A percentile compares a stretch with the other conserved stretches of the same genome.
Conservation (phyloP, 352 stramenopile genomes). For the Pythium monospermum region DNA sequence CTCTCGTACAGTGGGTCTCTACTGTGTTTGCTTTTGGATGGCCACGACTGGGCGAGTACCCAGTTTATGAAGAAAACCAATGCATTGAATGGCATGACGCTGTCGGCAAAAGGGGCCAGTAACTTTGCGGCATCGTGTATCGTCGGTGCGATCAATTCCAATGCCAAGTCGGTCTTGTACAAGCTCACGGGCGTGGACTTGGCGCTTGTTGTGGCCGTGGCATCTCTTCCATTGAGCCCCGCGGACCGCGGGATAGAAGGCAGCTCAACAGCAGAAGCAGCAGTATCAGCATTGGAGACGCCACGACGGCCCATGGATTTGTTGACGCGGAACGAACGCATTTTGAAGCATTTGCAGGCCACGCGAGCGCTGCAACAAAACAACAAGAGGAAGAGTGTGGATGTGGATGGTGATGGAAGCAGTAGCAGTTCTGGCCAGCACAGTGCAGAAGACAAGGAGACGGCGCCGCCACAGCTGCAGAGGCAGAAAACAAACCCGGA, state of each 20-base stretch:
- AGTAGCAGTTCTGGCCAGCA: no score
- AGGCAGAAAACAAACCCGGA: background rate
- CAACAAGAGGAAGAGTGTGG: slow-evolving; percentile 47
- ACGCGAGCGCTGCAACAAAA: slow-evolving; percentile 5
- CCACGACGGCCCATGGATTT: slow-evolving; percentile 25
- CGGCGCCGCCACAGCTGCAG: background rate
- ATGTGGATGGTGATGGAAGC: slow-evolving; percentile 20
- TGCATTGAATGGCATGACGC: slow-evolving; percentile 46
- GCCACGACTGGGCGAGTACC: slow-evolving; percentile 79
- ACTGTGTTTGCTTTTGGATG: slow-evolving; percentile 69
- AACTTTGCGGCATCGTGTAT: slow-evolving; percentile 75
- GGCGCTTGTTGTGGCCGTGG: slow-evolving; percentile 39
- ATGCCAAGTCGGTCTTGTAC: slow-evolving; percentile 54
- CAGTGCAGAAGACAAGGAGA: background rate
- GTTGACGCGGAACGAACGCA: slow-evolving; percentile 47
- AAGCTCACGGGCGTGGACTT: slow-evolving; percentile 80
- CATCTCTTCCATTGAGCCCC: slow-evolving; percentile 18
- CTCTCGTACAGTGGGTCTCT: slow-evolving; percentile 56
- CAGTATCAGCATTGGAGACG: no score
- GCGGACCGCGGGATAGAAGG: no score
- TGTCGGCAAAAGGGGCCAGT: slow-evolving; percentile 60
- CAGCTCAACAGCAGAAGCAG: no score
- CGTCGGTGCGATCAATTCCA: slow-evolving; percentile 62
- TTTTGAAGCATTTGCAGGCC: slow-evolving; percentile 49
- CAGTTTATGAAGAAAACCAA: slow-evolving; percentile 80